A percentile compares a stretch with the other conserved stretches of the same genome.
phyloP scores from a whole-genome alignment of 352 stramenopile species.

The Phytophthora litchii region DNA sequence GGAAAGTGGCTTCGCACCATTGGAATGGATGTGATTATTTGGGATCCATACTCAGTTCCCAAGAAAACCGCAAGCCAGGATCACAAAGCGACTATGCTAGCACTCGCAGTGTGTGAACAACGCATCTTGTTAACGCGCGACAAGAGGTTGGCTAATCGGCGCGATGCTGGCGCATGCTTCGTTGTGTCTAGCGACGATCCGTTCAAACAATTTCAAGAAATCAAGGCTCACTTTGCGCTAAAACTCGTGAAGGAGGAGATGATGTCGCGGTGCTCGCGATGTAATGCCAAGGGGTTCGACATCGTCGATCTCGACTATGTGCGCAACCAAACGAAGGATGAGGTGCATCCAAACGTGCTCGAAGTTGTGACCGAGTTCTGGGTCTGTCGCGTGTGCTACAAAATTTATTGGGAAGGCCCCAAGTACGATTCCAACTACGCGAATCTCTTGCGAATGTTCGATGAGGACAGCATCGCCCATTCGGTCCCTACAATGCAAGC shows the following conservation, averaged over 20 bases:
- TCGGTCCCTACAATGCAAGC: not conserved
- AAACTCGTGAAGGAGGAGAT: slow-evolving; percentile 67
- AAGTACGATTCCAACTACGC: slow-evolving; percentile 76
- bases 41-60: slow-evolving; percentile 45
- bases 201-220: slow-evolving; percentile 77
- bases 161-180: slow-evolving; percentile 76
- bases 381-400: slow-evolving; percentile 64
- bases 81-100: slow-evolving; percentile 56
- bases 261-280: slow-evolving; percentile 76
- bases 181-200: slow-evolving; percentile 75
- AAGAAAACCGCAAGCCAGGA: slow-evolving; percentile 39
- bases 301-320: slow-evolving; percentile 62
- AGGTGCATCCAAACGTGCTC: slow-evolving; percentile 60
- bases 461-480: slow-evolving; percentile 32
- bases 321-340: slow-evolving; percentile 50
- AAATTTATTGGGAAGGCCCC: slow-evolving; percentile 81
- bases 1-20: slow-evolving; percentile 79
- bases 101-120: slow-evolving; percentile 56
- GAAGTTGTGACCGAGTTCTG: slow-evolving; percentile 72
- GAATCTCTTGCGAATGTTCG: slow-evolving; percentile 63
- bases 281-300: slow-evolving; percentile 71
- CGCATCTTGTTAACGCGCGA: slow-evolving; percentile 80
- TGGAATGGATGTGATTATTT: slow-evolving; percentile 77
- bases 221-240: slow-evolving; percentile 73
- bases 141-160: slow-evolving; percentile 70